Evolutionary conservation across 2,329 filamentous ascomycete species (phyloP).

Genomic region (Fusarium neocosmosporiellum): DNA sequence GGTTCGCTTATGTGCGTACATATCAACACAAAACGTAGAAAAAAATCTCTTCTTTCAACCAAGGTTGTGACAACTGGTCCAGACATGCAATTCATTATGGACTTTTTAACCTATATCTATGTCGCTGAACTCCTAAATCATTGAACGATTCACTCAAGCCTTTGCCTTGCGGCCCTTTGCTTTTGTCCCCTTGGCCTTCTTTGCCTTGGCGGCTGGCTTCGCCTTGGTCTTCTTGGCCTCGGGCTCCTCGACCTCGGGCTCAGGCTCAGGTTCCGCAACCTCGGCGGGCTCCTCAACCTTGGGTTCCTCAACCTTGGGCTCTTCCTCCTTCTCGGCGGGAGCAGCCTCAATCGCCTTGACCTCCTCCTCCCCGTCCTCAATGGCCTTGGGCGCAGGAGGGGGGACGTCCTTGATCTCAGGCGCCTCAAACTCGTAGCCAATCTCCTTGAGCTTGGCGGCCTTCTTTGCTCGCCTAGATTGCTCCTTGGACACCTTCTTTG

Average conservation of each 20-base stretch:
- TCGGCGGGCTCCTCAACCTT: constrained; percentile 40
- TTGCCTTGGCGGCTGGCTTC: constrained; percentile 45
- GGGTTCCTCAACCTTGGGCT: constrained; percentile 37
- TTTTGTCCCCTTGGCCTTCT: constrained; percentile 43
- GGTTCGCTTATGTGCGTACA: constrained; percentile 74
- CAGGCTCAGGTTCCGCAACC: constrained; percentile 30
- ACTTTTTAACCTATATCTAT: constrained; percentile 41
- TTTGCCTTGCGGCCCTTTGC: constrained; percentile 51
- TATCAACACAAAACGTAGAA: constrained; percentile 37
- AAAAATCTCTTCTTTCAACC: background rate
- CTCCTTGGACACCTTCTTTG: constrained; percentile 78
- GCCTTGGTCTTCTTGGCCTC: constrained; percentile 43
- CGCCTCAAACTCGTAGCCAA: constrained; percentile 86
- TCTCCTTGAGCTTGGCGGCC: constrained; percentile 78
- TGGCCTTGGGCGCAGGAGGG: constrained; percentile 53
- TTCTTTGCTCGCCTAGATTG: constrained; percentile 75
- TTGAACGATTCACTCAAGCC: constrained; percentile 47
- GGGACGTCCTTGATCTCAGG: constrained; percentile 73
- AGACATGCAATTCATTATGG: constrained; percentile 42
- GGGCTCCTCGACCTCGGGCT: constrained; percentile 39
- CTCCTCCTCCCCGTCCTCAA: constrained; percentile 50
- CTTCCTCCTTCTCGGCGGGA: constrained; percentile 47
- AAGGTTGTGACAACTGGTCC: constrained; percentile 21
- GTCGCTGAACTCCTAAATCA: constrained; percentile 42
- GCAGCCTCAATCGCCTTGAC: constrained; percentile 53